phyloP scores from a whole-genome alignment of 2,329 filamentous ascomycete species.

The Trichoderma sp. region DNA sequence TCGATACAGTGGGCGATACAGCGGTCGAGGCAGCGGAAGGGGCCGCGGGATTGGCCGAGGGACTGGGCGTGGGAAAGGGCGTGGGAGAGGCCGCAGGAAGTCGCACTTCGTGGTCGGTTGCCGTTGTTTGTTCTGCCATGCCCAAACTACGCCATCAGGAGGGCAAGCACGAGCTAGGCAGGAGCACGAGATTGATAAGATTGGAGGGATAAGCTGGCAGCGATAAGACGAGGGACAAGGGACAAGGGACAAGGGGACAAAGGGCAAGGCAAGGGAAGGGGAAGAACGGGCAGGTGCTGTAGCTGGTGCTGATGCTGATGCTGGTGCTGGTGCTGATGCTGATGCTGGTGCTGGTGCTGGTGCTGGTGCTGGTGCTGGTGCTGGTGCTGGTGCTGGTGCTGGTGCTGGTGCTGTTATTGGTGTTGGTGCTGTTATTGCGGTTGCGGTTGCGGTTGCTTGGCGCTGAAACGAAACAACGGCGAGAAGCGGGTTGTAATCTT shows the following conservation, averaged over 20 bases:
- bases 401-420: too few relatives aligned
- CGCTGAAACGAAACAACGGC: too few relatives aligned
- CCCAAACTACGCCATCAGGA: slow-evolving; percentile 62
- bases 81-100: slow-evolving; percentile 42
- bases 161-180: slow-evolving; percentile 36
- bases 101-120: slow-evolving; percentile 56
- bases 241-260: not conserved
- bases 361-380: too few relatives aligned
- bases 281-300: too few relatives aligned
- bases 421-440: too few relatives aligned
- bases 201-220: not conserved
- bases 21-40: slow-evolving; percentile 31
- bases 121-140: slow-evolving; percentile 62
- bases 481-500: not conserved
- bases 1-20: slow-evolving; percentile 19
- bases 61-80: slow-evolving; percentile 26
- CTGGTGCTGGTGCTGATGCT: too few relatives aligned
- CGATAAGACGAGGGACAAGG: not conserved
- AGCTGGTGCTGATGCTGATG: too few relatives aligned
- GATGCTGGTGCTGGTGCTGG: too few relatives aligned
- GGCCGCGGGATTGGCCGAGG: slow-evolving; percentile 37
- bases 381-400: too few relatives aligned
- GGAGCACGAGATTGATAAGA: slow-evolving; percentile 5
- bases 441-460: too few relatives aligned
- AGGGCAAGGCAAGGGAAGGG: not conserved